phyloP scores from a whole-genome alignment of 2,329 filamentous ascomycete genomes.

The Aspergillus sp. region DNA sequence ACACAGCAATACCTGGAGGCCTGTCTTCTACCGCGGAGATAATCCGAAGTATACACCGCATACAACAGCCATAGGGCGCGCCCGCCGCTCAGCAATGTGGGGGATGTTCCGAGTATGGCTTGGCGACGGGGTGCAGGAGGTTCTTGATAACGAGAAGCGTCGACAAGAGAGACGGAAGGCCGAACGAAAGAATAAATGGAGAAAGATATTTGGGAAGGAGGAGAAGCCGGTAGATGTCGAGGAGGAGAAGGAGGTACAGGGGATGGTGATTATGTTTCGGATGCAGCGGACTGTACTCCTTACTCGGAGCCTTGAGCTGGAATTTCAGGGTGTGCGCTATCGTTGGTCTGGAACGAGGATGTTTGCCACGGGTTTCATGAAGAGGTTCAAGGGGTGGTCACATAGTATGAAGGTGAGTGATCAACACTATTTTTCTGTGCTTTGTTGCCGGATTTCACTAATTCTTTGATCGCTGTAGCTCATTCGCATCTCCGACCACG shows the following conservation, averaged over 20 bases:
- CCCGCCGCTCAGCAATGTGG: slow-evolving; percentile 5
- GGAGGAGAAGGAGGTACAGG: neutral
- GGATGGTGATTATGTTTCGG: slow-evolving; percentile 1
- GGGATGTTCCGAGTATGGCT: slow-evolving; percentile 1
- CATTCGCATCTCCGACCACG: slow-evolving; percentile 7
- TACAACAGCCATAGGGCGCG: slow-evolving; percentile 4
- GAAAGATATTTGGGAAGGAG: slow-evolving; percentile 3
- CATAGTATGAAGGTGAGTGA: slow-evolving; percentile 12
- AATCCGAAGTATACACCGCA: slow-evolving; percentile 10
- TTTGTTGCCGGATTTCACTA: neutral
- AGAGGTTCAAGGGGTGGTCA: slow-evolving; percentile 7
- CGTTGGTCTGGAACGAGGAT: slow-evolving; percentile 13
- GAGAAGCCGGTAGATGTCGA: slow-evolving; percentile 2
- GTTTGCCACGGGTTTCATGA: slow-evolving; percentile 4
- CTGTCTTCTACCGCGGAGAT: slow-evolving; percentile 12
- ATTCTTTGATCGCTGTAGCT: neutral
- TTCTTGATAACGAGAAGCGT: slow-evolving; percentile 5
- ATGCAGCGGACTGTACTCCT: neutral
- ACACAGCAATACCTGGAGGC: slow-evolving; percentile 4
- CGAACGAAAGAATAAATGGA: slow-evolving; percentile 8
- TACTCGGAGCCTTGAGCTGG: slow-evolving; percentile 6
- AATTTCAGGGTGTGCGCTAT: slow-evolving; percentile 10
- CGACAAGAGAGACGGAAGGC: neutral
- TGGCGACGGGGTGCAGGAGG: slow-evolving; percentile 12
- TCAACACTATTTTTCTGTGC: neutral